Base-by-base conservation (phyloP, 1,284 basidiomycete species). In the Melampsora larici-populina region DNA sequence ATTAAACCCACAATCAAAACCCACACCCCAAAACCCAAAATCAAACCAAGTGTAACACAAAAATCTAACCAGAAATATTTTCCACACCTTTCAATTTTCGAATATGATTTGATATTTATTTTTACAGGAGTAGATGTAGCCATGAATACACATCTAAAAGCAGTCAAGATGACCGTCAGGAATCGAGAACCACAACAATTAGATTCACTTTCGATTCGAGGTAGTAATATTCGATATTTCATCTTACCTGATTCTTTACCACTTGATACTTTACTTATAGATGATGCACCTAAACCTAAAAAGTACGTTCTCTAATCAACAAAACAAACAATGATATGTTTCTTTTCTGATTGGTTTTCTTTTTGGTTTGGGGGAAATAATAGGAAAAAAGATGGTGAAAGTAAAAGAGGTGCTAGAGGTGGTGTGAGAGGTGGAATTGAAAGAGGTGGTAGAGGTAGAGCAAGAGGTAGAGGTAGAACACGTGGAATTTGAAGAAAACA, bases 281-380 rank as follows among this genome's bases (percentile, higher is more conserved):
- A 99, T 84, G 97, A 99, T 84, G 93, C 94, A 43, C 96, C 96
- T 6, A 96, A 97, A 85, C 94, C 96, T 21, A 97, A 97, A 84
- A 90, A 90, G 82, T 78, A 33, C 4, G 64, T 48, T 21, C 55
- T n/a, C 11, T 15, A 29, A 13, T 26, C 43, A 29, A 40, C 4
- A 49, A 49, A 49, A 49, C 11, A 49, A 17, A 68, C 36, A 58
- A 40, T 62, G 17, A 33, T 51, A 43, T 60, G 40, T 58, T 33
- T 36, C 18, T 29, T 33, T 48, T 18, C 40, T 64, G 33, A 62
- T 69, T 1, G 24, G 29, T 17, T 63, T 51, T 24, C 21, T 43
- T 24, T 58, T 15, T 5, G n/a, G 9, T 15, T n/a, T n/a, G n/a
- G n/a, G n/a, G n/a, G n/a, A n/a, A n/a, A n/a, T 15, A 18, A 21